A percentile compares a stretch with the other conserved stretches of the same genome.
Evolutionary conservation across 768 basidiomycete species (phyloP).

Genomic region (Suillus clintonianus): DNA sequence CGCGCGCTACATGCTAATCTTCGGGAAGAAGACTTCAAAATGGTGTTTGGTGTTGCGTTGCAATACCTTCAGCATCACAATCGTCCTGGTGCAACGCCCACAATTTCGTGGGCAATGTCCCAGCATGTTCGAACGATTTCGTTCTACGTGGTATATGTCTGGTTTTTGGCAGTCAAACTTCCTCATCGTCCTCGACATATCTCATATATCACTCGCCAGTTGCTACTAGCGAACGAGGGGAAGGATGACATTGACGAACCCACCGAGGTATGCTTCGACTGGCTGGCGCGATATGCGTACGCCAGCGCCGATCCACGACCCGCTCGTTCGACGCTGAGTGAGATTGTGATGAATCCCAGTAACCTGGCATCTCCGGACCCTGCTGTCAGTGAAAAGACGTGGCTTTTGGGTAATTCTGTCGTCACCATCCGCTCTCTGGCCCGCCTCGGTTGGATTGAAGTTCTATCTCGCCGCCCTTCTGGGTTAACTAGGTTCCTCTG

Average conservation of each 20-base stretch:
- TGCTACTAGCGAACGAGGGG: conserved; percentile 83
- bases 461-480: conserved; percentile 82
- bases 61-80: conserved; percentile 94
- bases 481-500: conserved; percentile 86
- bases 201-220: conserved; percentile 81
- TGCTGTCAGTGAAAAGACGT: conserved; percentile 64
- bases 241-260: conserved; percentile 77
- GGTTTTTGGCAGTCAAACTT: conserved; percentile 90
- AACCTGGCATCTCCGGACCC: conserved; percentile 37
- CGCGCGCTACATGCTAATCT: conserved; percentile 85
- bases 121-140: conserved; percentile 91
- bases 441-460: conserved; percentile 85
- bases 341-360: conserved; percentile 71
- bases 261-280: conserved; percentile 97
- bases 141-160: conserved; percentile 88
- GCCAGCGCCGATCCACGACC: conserved; percentile 92
- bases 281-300: conserved; percentile 93
- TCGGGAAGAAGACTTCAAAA: conserved; percentile 86
- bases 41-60: conserved; percentile 92
- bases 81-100: conserved; percentile 54
- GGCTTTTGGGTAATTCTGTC: conserved; percentile 84
- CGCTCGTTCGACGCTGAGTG: conserved; percentile 72
- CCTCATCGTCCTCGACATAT: conserved; percentile 81
- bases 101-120: conserved; percentile 81
- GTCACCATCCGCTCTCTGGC: conserved; percentile 77